Base-by-base conservation (phyloP, 1,284 basidiomycete genomes). In the Marasmius fiardii region DNA sequence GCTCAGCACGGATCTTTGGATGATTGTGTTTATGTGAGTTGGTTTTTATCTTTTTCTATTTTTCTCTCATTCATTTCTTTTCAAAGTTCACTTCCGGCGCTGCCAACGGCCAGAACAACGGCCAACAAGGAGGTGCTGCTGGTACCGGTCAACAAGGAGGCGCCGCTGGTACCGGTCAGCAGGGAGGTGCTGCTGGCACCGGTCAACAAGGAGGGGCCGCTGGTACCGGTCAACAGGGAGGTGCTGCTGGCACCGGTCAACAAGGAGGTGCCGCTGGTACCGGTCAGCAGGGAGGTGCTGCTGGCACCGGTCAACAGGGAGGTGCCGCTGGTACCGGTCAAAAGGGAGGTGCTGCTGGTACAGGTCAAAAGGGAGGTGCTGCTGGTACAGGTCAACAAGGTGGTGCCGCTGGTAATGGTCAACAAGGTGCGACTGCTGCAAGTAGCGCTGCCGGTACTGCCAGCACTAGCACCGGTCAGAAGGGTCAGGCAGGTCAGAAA, bases 1-100 rank as follows among this genome's bases (percentile, higher is more conserved):
- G 82, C 80, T 33, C 83, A 84, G 65, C 85, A 53, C 31, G 24
- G 53, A 28, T 47, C 24, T 41, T 53, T 53, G 41, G 60, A 65
- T 53, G 61, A 64, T 57, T 60, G 64, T 64, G 67, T 79, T 65
- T 86, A 85, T 68, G 81, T 87, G 58, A 31, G 28, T 31, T 4
- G 57, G 69, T 67, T 53, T 45, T 51, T 2, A 20, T 28, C 16
- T 7, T 33, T 20, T n/a, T 31, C 11, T 31, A 11, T 28, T 31
- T 11, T 16, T n/a, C 11, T n/a, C 6, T 16, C 2, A 6, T 8
- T 18, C 10, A 2, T 26, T 49, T 18, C 31, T 33, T 49, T 31
- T 18, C 18, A n/a, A 23, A 49, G 47, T 49, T 49, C 47, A 49
- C 47, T 28, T 24, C 47, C 14, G 20, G 14, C 14, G 28, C 23